phyloP scores from a whole-genome alignment of 2,329 filamentous ascomycete species.

The Lojkania enalia region DNA sequence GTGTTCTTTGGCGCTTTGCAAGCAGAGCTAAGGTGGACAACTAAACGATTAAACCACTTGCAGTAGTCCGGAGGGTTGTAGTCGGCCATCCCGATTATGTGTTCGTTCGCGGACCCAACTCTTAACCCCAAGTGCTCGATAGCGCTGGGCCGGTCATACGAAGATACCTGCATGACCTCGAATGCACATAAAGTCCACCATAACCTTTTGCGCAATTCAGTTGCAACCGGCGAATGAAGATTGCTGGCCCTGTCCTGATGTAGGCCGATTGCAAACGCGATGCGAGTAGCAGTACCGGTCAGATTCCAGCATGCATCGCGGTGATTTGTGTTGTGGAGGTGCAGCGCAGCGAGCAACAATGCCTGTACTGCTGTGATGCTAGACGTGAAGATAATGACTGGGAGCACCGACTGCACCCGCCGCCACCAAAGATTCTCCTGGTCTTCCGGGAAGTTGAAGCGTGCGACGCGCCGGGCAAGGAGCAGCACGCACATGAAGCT shows the following conservation, averaged over 20 bases:
- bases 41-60: slow-evolving; percentile 44
- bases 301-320: slow-evolving; percentile 51
- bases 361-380: slow-evolving; percentile 49
- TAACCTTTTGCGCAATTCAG: slow-evolving; percentile 54
- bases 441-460: slow-evolving; percentile 39
- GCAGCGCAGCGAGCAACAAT: slow-evolving; percentile 48
- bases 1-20: slow-evolving; percentile 44
- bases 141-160: slow-evolving; percentile 50
- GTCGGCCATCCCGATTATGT: slow-evolving; percentile 38
- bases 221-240: slow-evolving; percentile 38
- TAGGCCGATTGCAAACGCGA: slow-evolving; percentile 51
- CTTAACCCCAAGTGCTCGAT: slow-evolving; percentile 44
- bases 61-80: slow-evolving; percentile 44
- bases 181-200: slow-evolving; percentile 58
- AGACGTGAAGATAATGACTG: slow-evolving; percentile 49
- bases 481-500: slow-evolving; percentile 48
- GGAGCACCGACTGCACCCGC: slow-evolving; percentile 46
- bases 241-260: slow-evolving; percentile 48
- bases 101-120: slow-evolving; percentile 43
- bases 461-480: slow-evolving; percentile 43
- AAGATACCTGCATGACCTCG: slow-evolving; percentile 52
- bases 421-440: slow-evolving; percentile 49
- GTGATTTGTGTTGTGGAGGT: slow-evolving; percentile 52
- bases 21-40: slow-evolving; percentile 43
- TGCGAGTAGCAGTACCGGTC: slow-evolving; percentile 49